Evolutionary conservation across 1,284 basidiomycete genomes (phyloP).

Genomic region (Puccinia sorghi): DNA sequence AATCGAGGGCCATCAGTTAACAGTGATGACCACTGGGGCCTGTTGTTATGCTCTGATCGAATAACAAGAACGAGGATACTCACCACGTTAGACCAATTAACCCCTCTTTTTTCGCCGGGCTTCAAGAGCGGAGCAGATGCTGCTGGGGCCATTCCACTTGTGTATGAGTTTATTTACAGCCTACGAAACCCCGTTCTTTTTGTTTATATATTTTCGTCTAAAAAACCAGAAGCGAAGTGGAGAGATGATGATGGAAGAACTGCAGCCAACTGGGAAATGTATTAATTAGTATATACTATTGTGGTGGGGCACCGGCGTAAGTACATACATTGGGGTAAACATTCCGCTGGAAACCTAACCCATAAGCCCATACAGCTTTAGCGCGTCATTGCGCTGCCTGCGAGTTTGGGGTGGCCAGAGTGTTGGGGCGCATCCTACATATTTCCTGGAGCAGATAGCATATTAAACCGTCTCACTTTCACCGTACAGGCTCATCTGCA

Average conservation of each 20-base stretch:
- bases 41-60: too few relatives aligned
- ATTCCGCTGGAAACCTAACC: background rate
- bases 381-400: background rate
- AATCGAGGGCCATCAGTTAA: background rate
- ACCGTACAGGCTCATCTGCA: too few relatives aligned
- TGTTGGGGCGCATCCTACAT: background rate
- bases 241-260: background rate
- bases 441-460: too few relatives aligned
- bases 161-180: background rate
- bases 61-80: conserved; percentile 64
- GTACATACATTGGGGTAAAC: background rate
- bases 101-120: conserved; percentile 66
- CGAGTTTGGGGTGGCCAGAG: background rate
- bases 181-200: background rate
- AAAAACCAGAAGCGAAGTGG: background rate
- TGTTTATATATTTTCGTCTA: background rate
- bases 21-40: background rate
- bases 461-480: too few relatives aligned
- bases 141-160: conserved; percentile 33
- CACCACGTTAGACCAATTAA: conserved; percentile 98
- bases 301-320: background rate
- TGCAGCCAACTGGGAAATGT: too few relatives aligned
- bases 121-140: conserved; percentile 32
- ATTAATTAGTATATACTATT: too few relatives aligned
- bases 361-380: background rate